phyloP scores from a whole-genome alignment of 2,329 filamentous ascomycete species.

The Calcarisporium arbuscula region DNA sequence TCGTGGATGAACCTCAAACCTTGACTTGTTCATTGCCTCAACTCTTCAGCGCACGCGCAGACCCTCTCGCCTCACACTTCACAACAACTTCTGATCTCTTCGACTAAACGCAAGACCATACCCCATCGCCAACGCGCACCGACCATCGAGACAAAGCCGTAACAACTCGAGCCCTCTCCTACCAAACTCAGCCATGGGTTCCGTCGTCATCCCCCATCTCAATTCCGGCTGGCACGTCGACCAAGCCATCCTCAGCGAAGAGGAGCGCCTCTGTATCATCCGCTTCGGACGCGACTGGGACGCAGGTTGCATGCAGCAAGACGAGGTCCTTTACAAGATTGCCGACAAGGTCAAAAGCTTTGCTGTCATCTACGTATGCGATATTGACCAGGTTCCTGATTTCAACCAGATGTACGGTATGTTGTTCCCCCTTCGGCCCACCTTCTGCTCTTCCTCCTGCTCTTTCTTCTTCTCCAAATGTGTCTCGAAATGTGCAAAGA shows the following conservation, averaged over 20 bases:
- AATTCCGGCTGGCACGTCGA: conserved; percentile 96
- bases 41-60: no score
- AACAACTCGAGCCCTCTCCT: no score
- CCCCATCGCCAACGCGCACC: no score
- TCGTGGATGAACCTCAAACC: no score
- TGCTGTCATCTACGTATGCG: conserved; percentile 87
- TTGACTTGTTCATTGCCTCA: no score
- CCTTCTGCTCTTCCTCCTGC: background rate
- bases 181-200: conserved; percentile 64
- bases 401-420: conserved; percentile 85
- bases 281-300: conserved; percentile 87
- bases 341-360: conserved; percentile 93
- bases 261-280: conserved; percentile 89
- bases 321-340: conserved; percentile 92
- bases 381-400: conserved; percentile 83
- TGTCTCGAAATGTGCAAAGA: background rate
- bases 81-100: no score
- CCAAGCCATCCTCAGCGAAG: conserved; percentile 82
- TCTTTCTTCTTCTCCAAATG: background rate
- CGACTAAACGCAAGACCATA: no score
- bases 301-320: conserved; percentile 63
- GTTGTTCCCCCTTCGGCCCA: conserved; percentile 1
- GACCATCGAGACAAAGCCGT: no score
- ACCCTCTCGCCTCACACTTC: no score
- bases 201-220: conserved; percentile 86